Evolutionary conservation across 768 basidiomycete genomes (phyloP), one percentile per base, ranked within the genome.

Genomic region (Auricularia sp.): DNA sequence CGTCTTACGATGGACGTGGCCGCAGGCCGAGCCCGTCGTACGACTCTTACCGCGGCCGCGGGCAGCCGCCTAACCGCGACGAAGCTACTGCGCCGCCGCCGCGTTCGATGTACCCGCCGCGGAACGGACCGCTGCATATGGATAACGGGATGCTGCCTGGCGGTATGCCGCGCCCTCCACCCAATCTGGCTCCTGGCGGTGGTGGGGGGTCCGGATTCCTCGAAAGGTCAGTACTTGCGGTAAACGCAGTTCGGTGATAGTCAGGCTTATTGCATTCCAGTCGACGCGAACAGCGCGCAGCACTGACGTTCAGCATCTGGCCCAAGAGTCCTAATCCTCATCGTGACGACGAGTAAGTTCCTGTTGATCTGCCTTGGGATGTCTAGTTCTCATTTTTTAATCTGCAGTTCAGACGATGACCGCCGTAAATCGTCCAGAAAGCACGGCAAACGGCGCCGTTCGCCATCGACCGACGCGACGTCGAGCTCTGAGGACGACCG

Each of bases 281-380:
- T 69, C 91, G 92, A 36, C 80, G 89, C 64, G 71, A 78, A 59
- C 86, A 92, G 71, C 80, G 92, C 60, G 84, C 84, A 68, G 77
- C 69, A 3, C 82, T 75, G 8, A 79, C 78, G 4, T 72, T 85
- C 1, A 80, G 81, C 68, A 79, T 91, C n/a, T 94, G 92, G 92
- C 92, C 92, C 1, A 74, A 84, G 3, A 93, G 92, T 2, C 92
- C 92, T 0, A 87, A 87, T 67, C 83, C 80, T 10, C 84, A 85
- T 63, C 76, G 81, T 43, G 83, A 89, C 43, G 73, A 75, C 58
- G 67, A 83, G 84, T 89, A 74, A 36, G 86, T 77, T 16, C 36
- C 63, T 33, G 12, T 39, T n/a, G 4, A 42, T 47, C 34, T 33
- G 62, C 6, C 62, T 56, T 35, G 60, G 6, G 18, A 44, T 63